phyloP scores from a whole-genome alignment of 495 filamentous ascomycete genomes.

The Talaromyces stipitatus region DNA sequence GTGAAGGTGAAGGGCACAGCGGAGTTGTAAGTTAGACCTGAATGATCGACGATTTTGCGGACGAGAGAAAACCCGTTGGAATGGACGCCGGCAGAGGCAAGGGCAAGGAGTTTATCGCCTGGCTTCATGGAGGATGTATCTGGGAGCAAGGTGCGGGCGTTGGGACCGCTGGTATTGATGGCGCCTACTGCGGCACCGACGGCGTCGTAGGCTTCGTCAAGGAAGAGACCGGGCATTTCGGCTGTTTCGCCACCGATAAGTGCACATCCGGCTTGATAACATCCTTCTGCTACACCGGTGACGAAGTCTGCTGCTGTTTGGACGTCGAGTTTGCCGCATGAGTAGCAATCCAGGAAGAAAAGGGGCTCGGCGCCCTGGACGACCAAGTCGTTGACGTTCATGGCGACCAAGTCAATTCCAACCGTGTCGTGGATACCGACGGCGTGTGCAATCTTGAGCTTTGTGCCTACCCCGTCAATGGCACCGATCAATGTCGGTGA shows the following conservation, averaged over 20 bases:
- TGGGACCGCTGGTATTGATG: conserved; percentile 47
- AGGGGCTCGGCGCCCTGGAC: conserved; percentile 91
- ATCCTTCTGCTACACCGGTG: conserved; percentile 79
- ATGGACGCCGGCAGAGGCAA: conserved; percentile 77
- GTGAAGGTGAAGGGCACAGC: conserved; percentile 58
- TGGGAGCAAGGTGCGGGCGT: conserved; percentile 61
- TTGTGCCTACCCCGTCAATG: conserved; percentile 95
- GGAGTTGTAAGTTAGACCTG: conserved; percentile 60
- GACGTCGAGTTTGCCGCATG: conserved; percentile 75
- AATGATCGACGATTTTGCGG: conserved; percentile 70
- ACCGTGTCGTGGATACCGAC: conserved; percentile 87
- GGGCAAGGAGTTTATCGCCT: conserved; percentile 78
- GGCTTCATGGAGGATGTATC: conserved; percentile 63
- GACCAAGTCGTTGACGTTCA: conserved; percentile 97
- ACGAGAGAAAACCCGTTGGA: conserved; percentile 95
- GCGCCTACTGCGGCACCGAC: conserved; percentile 83
- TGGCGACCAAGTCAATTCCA: conserved; percentile 92
- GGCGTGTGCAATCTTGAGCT: conserved; percentile 86
- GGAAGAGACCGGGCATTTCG: conserved; percentile 93
- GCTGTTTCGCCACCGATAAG: conserved; percentile 93
- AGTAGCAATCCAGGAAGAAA: conserved; percentile 95
- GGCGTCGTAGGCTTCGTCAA: conserved; percentile 77
- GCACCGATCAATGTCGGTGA: conserved; percentile 78
- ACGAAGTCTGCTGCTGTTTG: conserved; percentile 72
- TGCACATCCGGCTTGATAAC: conserved; percentile 73